Base-by-base conservation (phyloP, 352 stramenopile species). In the Blastocystis sp. region DNA sequence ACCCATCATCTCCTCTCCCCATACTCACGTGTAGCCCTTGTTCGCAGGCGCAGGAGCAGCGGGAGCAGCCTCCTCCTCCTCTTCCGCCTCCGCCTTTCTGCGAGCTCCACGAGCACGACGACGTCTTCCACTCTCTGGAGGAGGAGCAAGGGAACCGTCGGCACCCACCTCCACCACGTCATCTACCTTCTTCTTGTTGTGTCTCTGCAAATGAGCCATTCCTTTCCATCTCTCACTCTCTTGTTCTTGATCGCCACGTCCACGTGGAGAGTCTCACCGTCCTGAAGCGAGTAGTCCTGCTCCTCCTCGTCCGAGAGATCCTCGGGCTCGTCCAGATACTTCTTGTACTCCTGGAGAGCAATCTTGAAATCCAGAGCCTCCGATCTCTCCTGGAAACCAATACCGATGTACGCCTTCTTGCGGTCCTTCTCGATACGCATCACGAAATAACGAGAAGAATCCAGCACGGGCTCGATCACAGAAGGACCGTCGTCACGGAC, bases 291-390 rank as follows among this genome's bases (percentile, higher is more conserved):
- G 61, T 54, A 72, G 27, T 72, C 61, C 38, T 48, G 38, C 44
- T 72, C 61, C 44, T 72, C 61, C 14, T 27, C 27, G 44, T 72
- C 61, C 6, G 11, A 21, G 14, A 29, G 14, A 6, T 72, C 14
- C 44, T 72, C 61, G 44, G 61, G 61, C 44, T 72, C 61, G 21
- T 72, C 61, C 38, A 72, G 44, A 24, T 72, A 72, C 61, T 72
- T 72, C 44, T 72, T 72, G 61, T 72, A 72, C 44, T 72, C 61
- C 44, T 72, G 61, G 16, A 72, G 61, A 72, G 61, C 61, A n/a
- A 72, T 72, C 61, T 72, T 72, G 61, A 72, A 72, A 34, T 72
- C 61, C 44, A 72, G 44, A 53, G 61, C 61, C 44, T 72, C 61
- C 38, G 61, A 72, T 49, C 61, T 49, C 44, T 72, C 61, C 44